Evolutionary conservation across 108 stramenopile species (phyloP), one percentile per base, ranked within the genome.

Genomic region (Pseudonitzschia delicatissima): DNA sequence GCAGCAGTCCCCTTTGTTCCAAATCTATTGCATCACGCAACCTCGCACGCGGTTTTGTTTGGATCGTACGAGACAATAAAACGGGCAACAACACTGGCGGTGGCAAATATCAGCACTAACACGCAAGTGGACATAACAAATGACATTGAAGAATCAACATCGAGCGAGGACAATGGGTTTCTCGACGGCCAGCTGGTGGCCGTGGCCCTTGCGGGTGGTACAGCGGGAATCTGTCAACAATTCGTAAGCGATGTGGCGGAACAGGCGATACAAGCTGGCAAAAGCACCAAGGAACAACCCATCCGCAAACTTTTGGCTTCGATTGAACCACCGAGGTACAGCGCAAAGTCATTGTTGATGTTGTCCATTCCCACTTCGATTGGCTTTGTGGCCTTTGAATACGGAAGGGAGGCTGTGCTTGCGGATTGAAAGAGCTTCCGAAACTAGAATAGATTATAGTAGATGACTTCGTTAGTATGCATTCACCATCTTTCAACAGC

Each of bases 331-430:
- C 53, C 53, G 0, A 17, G 20, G 20, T 48, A 45, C 20, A 55
- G 53, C 32, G 17, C 17, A 8, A 23, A 27, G 31, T 69, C 84
- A 8, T 64, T 79, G 7, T 9, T 72, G 48, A 35, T 77, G 76
- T 72, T 83, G 58, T 88, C 86, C 67, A 71, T 77, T 32, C 71
- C 82, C 1, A 82, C 75, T 67, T 77, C 82, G 12, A 76, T 88
- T 59, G 84, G 84, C 0, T 88, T 88, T 59, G 68, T 88, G 31
- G 87, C 87, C 8, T 88, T 83, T 78, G 87, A 88, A 62, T 88
- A 83, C 72, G 87, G 87, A 26, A 84, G 82, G 45, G 35, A 69
- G 21, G 53, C 32, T n/a, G 32, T 55, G 5, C 7, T 21, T 18
- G 47, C 21, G 8, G 37, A 39, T 6, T 11, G 37, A n/a, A n/a